Percentiles rank a stretch among this genome's conserved stretches.
Evolutionary conservation across 495 filamentous ascomycete species (phyloP).

Genomic region (Aspergillus nidulans): DNA sequence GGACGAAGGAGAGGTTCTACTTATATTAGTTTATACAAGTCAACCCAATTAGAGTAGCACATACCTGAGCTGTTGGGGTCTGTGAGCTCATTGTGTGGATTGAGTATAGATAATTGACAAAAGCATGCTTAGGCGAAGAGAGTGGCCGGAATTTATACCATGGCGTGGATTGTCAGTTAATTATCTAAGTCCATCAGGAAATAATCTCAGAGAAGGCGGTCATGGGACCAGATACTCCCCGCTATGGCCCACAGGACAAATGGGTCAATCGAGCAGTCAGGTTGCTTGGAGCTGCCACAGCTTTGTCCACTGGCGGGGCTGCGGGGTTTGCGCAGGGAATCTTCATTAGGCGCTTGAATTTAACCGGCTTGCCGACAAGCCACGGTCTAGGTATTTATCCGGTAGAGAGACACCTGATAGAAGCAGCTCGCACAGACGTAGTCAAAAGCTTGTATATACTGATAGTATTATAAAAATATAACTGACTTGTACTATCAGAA

Average conservation of each 20-base stretch:
- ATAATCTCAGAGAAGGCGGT: background rate
- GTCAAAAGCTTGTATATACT: too few relatives aligned
- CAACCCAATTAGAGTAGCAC: background rate
- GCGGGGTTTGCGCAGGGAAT: background rate
- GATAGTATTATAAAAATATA: too few relatives aligned
- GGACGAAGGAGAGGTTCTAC: constrained; percentile 85
- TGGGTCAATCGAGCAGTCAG: background rate
- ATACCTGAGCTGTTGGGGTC: constrained; percentile 23
- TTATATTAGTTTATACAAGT: background rate
- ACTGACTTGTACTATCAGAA: too few relatives aligned
- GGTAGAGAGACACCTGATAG: too few relatives aligned
- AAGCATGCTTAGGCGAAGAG: background rate
- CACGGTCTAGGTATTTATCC: constrained; percentile 3
- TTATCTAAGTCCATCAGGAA: background rate
- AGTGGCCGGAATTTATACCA: background rate
- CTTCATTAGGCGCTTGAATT: constrained; percentile 7
- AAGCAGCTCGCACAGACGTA: too few relatives aligned
- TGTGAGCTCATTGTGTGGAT: constrained; percentile 7
- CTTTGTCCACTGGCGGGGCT: background rate
- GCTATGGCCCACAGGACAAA: background rate
- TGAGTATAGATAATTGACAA: background rate
- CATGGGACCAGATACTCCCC: background rate
- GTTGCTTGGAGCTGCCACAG: background rate
- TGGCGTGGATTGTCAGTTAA: background rate
- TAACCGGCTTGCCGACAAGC: constrained; percentile 4